Evolutionary conservation across 768 basidiomycete genomes (phyloP).

Genomic region (Hypsizygus marmoreus): DNA sequence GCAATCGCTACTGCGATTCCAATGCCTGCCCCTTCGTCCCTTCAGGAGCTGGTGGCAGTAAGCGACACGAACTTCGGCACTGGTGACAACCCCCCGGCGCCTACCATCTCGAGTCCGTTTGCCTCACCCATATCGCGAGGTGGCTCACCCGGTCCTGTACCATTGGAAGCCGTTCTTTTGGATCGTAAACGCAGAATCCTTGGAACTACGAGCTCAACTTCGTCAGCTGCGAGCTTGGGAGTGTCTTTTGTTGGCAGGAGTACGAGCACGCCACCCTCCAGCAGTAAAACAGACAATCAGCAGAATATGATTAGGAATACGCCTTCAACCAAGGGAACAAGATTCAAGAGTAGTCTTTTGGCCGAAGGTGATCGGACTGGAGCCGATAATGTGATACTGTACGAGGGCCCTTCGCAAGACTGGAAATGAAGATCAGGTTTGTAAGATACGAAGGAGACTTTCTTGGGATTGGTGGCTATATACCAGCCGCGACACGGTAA

Average conservation of each 20-base stretch:
- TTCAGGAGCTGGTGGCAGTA: not conserved
- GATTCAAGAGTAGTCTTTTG: slow-evolving; percentile 78
- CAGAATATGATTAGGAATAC: slow-evolving; percentile 9
- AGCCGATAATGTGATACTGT: too few relatives aligned
- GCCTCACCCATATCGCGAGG: slow-evolving; percentile 29
- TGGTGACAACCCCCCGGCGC: not conserved
- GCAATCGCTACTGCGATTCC: not conserved
- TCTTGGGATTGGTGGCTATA: too few relatives aligned
- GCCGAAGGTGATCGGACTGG: slow-evolving; percentile 40
- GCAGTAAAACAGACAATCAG: too few relatives aligned
- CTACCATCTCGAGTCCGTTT: not conserved
- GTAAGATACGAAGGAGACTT: too few relatives aligned
- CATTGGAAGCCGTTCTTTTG: slow-evolving; percentile 66
- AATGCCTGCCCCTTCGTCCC: not conserved
- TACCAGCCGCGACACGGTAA: too few relatives aligned
- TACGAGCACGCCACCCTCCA: not conserved
- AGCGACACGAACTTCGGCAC: too few relatives aligned
- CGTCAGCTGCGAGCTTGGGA: slow-evolving; percentile 11
- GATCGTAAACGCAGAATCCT: slow-evolving; percentile 62
- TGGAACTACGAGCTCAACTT: slow-evolving; percentile 13
- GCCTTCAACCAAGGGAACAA: slow-evolving; percentile 44
- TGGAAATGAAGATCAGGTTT: too few relatives aligned
- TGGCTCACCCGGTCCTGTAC: slow-evolving; percentile 52
- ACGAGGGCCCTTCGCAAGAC: too few relatives aligned
- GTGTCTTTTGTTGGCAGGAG: slow-evolving; percentile 1